phyloP scores from a whole-genome alignment of 164 flowering plant genomes.

The Tinospora cordifolia region DNA sequence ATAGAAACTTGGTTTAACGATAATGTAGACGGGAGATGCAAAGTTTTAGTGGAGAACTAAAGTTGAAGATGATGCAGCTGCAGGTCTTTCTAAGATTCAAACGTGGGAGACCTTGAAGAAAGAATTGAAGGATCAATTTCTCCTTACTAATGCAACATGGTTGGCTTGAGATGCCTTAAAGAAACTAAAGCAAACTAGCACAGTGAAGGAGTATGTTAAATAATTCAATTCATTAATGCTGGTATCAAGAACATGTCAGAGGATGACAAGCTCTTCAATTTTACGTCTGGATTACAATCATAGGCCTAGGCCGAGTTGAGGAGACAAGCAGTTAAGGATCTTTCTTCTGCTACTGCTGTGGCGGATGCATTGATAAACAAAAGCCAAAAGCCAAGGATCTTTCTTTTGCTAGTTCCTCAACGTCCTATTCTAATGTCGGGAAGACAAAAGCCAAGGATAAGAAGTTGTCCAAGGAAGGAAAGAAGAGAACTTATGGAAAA shows the following conservation, averaged over 20 bases:
- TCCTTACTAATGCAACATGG: background rate
- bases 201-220: background rate
- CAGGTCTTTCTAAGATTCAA: background rate
- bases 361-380: background rate
- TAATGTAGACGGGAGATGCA: background rate
- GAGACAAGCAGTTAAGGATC: background rate
- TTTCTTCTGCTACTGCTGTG: background rate
- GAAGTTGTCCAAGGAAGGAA: no score
- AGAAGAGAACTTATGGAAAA: background rate
- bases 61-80: background rate
- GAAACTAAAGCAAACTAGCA: background rate
- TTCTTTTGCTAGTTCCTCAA: no score
- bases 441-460: background rate
- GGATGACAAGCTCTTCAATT: no score
- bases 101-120: background rate
- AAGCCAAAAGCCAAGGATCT: no score
- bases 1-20: background rate
- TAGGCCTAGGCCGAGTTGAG: background rate
- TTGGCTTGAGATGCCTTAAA: background rate
- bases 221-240: background rate
- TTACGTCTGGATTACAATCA: no score
- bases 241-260: background rate
- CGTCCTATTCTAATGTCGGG: background rate
- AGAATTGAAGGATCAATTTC: background rate
- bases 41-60: constrained; percentile 1